phyloP scores from a whole-genome alignment of 208 protist species.

The Phytomonas francai region DNA sequence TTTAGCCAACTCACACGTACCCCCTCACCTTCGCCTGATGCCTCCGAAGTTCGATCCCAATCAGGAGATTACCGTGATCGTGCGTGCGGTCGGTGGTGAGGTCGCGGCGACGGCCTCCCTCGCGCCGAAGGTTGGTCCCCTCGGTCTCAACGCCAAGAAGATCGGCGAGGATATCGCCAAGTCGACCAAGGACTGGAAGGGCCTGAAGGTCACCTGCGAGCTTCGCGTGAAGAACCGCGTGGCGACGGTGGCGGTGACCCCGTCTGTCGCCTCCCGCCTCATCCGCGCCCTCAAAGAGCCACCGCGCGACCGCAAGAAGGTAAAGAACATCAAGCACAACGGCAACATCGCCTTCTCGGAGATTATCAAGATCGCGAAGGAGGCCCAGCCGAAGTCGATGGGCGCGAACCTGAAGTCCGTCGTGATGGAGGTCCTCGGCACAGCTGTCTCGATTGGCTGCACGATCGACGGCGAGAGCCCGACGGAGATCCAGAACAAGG shows the following conservation, averaged over 20 bases:
- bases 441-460: constrained; percentile 97
- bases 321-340: constrained; percentile 99
- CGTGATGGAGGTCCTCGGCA: constrained; percentile 99
- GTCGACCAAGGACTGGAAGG: constrained; percentile 98
- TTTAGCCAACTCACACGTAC: constrained; percentile 33
- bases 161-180: constrained; percentile 99
- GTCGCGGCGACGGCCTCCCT: constrained; percentile 95
- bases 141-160: constrained; percentile 99
- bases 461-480: constrained; percentile 95
- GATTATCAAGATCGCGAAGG: constrained; percentile 96
- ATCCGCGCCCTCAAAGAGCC: constrained; percentile 99
- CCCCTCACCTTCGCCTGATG: constrained; percentile 61
- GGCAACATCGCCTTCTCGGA: constrained; percentile 97
- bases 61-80: constrained; percentile 92
- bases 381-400: constrained; percentile 93
- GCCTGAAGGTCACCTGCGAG: constrained; percentile 97
- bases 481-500: constrained; percentile 89
- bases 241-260: constrained; percentile 95
- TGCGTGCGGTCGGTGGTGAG: constrained; percentile 98
- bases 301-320: constrained; percentile 98
- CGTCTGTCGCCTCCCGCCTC: constrained; percentile 95
- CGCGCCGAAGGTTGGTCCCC: constrained; percentile 99
- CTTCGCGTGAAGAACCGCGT: constrained; percentile 98
- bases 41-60: constrained; percentile 98
- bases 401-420: constrained; percentile 92